Percentiles rank a stretch among this genome's conserved stretches.
These are phyloP conservation scores for Vickermania ingenoplastis DNA, from an alignment of 208 protist species.

Conservation along the genomic window DNA sequence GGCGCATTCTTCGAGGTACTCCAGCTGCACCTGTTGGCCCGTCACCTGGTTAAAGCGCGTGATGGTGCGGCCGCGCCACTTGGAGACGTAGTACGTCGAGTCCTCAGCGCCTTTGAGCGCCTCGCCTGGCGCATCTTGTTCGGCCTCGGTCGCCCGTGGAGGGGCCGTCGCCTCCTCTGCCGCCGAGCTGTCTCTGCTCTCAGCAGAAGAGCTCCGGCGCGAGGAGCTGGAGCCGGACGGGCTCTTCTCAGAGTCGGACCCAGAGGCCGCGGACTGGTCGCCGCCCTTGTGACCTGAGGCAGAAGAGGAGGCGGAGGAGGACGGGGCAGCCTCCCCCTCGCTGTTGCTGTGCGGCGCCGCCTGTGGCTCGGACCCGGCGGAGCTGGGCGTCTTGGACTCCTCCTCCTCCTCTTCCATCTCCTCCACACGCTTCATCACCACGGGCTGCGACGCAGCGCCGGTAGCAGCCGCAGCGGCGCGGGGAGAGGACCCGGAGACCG, in stretches of 20 bases:
- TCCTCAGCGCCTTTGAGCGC: constrained; percentile 41
- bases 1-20: constrained; percentile 79
- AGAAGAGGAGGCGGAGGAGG: background rate
- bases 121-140: constrained; percentile 10
- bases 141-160: constrained; percentile 4
- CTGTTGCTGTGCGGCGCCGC: no score
- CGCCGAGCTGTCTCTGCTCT: background rate
- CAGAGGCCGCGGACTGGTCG: background rate
- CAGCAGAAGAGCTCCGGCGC: background rate
- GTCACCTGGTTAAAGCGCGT: constrained; percentile 58
- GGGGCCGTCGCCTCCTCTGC: constrained; percentile 5
- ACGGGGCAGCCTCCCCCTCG: no score
- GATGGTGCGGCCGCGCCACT: constrained; percentile 56
- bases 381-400: background rate
- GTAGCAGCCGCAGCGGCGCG: background rate
- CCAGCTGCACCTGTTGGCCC: constrained; percentile 83
- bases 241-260: no score
- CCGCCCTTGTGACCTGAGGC: no score
- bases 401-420: background rate
- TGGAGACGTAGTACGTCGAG: constrained; percentile 79
- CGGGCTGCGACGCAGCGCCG: background rate
- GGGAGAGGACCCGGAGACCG: background rate
- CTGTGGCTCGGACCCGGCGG: background rate
- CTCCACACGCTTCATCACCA: no score
- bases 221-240: background rate